Conservation (phyloP, 1,139 yeast genomes). For the Blastobotrys elegans region DNA sequence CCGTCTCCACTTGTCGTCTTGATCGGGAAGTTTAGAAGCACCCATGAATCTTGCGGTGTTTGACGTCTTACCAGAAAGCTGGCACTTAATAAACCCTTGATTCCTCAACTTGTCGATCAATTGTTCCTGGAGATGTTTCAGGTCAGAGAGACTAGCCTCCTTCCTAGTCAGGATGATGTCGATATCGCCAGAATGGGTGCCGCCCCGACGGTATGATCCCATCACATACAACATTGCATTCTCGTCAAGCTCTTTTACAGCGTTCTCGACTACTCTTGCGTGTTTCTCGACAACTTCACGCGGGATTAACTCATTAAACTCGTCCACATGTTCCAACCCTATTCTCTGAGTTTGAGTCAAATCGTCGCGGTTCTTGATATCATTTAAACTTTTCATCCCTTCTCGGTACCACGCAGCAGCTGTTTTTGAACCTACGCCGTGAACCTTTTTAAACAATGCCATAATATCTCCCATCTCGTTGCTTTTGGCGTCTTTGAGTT, state of each 20-base stretch:
- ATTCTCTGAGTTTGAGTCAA: conserved; percentile 38
- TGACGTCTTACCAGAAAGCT: conserved; percentile 24
- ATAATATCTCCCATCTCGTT: conserved; percentile 30
- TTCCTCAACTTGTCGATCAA: conserved; percentile 28
- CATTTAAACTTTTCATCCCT: conserved; percentile 40
- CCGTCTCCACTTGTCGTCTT: conserved; percentile 41
- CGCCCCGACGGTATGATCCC: conserved; percentile 54
- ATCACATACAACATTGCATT: conserved; percentile 37
- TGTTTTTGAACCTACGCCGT: conserved; percentile 46
- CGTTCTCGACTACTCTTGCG: conserved; percentile 33
- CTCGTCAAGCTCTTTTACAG: conserved; percentile 36
- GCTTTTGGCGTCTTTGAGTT: conserved; percentile 30
- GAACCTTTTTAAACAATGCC: conserved; percentile 40
- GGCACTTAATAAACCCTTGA: conserved; percentile 33
- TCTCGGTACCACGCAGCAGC: conserved; percentile 43
- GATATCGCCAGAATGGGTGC: conserved; percentile 46
- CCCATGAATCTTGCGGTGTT: conserved; percentile 30
- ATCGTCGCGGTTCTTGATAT: conserved; percentile 30
- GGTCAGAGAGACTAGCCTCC: conserved; percentile 17
- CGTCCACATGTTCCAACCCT: conserved; percentile 47
- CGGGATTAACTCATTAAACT: conserved; percentile 44
- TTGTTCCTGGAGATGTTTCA: conserved; percentile 30
- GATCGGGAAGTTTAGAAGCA: conserved; percentile 22
- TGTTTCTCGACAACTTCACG: conserved; percentile 45
- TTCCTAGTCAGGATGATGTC: conserved; percentile 46